A percentile compares a stretch with the other conserved stretches of the same genome.
Conservation (phyloP, 352 stramenopile genomes). For the Phytopythium ostracodes region DNA sequence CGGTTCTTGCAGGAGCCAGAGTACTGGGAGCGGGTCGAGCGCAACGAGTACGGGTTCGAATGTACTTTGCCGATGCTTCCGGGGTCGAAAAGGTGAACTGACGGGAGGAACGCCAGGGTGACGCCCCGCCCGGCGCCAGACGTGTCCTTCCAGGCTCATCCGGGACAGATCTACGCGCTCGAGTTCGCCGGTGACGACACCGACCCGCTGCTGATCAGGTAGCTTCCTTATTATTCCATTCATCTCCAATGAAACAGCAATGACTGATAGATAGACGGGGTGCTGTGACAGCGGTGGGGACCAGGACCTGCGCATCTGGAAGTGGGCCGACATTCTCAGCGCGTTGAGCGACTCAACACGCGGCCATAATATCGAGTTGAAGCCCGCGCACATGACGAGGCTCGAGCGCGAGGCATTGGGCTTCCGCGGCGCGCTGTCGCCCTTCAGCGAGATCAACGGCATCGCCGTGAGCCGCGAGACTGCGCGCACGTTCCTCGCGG, state of each 20-base stretch:
- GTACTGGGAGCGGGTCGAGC: constrained; percentile 47
- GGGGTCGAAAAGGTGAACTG: neutral
- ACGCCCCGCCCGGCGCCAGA: constrained; percentile 39
- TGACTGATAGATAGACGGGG: no score
- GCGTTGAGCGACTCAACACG: constrained; percentile 26
- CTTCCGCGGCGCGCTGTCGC: constrained; percentile 51
- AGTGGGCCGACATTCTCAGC: constrained; percentile 57
- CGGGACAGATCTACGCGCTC: constrained; percentile 72
- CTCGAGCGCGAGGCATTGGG: constrained; percentile 53
- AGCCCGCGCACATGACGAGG: constrained; percentile 43
- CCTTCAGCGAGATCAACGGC: constrained; percentile 66
- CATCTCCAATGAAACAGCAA: neutral
- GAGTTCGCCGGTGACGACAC: constrained; percentile 51
- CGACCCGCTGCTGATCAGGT: constrained; percentile 55
- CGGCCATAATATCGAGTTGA: constrained; percentile 12
- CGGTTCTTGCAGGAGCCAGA: constrained; percentile 20
- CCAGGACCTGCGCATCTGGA: constrained; percentile 74
- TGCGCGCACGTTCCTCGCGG: constrained; percentile 49
- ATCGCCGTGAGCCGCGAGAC: constrained; percentile 36
- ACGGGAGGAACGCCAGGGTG: constrained; percentile 15
- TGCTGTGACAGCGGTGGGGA: constrained; percentile 59
- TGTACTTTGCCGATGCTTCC: neutral
- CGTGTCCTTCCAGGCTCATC: constrained; percentile 62
- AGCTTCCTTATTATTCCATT: neutral
- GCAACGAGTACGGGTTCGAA: constrained; percentile 24